Conservation (phyloP, 1,139 yeast species). For the Tardiomyces depauwii region DNA sequence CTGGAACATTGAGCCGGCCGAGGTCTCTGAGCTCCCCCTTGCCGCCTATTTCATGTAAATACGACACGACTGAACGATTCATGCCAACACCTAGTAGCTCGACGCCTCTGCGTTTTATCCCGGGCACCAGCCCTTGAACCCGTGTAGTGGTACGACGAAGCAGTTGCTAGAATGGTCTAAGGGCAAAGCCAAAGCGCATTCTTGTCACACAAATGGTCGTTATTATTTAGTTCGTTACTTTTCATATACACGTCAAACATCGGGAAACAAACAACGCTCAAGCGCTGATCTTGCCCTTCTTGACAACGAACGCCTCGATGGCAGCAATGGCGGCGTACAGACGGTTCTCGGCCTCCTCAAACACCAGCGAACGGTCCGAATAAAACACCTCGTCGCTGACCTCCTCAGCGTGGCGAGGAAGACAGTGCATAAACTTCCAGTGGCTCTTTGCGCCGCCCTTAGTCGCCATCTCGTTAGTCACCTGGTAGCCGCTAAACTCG, state of each 20-base stretch:
- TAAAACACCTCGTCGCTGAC: slow-evolving; percentile 90
- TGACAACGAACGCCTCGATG: slow-evolving; percentile 76
- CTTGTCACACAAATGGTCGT: too few relatives aligned
- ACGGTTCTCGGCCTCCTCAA: slow-evolving; percentile 93
- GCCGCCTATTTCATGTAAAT: neutral
- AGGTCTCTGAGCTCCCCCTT: slow-evolving; percentile 2
- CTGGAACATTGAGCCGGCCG: slow-evolving; percentile 14
- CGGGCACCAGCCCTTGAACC: too few relatives aligned
- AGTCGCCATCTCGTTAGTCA: slow-evolving; percentile 51
- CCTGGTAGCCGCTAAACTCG: slow-evolving; percentile 81
- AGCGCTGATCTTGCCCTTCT: slow-evolving; percentile 48
- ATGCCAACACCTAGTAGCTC: too few relatives aligned
- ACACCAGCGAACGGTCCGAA: slow-evolving; percentile 72
- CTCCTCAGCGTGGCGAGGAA: slow-evolving; percentile 92
- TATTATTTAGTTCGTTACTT: too few relatives aligned
- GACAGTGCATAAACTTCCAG: slow-evolving; percentile 94
- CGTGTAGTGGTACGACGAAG: too few relatives aligned
- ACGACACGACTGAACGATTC: too few relatives aligned
- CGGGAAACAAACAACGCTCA: too few relatives aligned
- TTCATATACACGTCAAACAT: too few relatives aligned
- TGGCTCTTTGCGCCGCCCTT: slow-evolving; percentile 46
- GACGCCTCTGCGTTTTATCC: too few relatives aligned
- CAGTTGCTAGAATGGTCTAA: too few relatives aligned
- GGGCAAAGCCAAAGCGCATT: too few relatives aligned
- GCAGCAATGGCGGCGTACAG: slow-evolving; percentile 94